Evolutionary conservation across 208 protist species (phyloP).

Genomic region (Angomonas ambiguus): DNA sequence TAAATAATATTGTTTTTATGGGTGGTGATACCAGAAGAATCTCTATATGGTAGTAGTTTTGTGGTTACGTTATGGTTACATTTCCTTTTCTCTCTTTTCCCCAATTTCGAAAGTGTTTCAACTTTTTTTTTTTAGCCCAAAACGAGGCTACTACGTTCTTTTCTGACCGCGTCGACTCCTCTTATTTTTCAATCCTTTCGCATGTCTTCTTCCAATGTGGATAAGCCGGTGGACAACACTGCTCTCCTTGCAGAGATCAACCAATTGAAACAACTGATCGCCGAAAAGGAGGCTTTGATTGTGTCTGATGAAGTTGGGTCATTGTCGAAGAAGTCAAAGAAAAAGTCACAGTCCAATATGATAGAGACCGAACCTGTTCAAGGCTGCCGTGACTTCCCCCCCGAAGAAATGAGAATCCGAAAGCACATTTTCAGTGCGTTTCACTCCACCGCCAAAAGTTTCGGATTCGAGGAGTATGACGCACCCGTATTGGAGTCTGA

Average conservation of each 20-base stretch:
- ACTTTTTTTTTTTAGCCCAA: too few species aligned
- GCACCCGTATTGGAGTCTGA: conserved; percentile 93
- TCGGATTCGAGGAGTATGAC: conserved; percentile 96
- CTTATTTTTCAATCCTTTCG: background rate
- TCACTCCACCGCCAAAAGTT: conserved; percentile 60
- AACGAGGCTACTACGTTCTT: background rate
- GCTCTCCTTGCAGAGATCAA: conserved; percentile 60
- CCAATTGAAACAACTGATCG: conserved; percentile 46
- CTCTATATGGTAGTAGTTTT: too few species aligned
- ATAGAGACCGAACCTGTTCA: conserved; percentile 91
- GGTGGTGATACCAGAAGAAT: too few species aligned
- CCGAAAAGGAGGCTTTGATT: conserved; percentile 43
- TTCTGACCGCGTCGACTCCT: background rate
- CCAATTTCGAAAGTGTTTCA: too few species aligned
- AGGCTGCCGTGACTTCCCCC: conserved; percentile 94
- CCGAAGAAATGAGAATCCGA: conserved; percentile 91
- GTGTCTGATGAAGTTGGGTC: conserved; percentile 17
- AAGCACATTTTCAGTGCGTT: conserved; percentile 92
- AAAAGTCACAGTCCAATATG: conserved; percentile 85
- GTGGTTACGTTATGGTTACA: too few species aligned
- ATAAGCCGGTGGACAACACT: conserved; percentile 13
- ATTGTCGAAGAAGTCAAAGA: conserved; percentile 78
- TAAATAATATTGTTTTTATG: conserved; percentile 8
- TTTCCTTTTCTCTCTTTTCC: too few species aligned
- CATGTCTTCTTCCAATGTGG: conserved; percentile 17